These are phyloP conservation scores for Moesziomyces antarcticus DNA, from an alignment of 1,284 basidiomycete genomes.

Conservation along the genomic window DNA sequence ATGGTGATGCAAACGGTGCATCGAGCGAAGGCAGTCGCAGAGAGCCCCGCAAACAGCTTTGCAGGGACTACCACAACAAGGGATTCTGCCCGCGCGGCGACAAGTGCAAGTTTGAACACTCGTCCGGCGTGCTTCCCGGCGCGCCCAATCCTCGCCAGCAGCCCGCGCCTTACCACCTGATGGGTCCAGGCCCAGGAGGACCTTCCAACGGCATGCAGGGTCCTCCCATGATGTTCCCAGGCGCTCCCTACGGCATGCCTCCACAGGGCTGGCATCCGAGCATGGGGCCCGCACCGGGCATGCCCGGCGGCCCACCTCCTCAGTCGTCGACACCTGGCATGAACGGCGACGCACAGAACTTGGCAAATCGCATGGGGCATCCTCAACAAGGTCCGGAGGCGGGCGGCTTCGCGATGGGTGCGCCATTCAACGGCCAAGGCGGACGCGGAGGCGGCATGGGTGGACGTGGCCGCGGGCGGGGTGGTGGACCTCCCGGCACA, in stretches of 20 bases:
- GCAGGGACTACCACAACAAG: constrained; percentile 64
- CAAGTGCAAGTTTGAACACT: constrained; percentile 89
- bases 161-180: constrained; percentile 27
- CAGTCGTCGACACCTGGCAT: constrained; percentile 1
- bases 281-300: constrained; percentile 38
- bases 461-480: constrained; percentile 69
- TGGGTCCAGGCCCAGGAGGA: constrained; percentile 19
- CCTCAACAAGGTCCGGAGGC: constrained; percentile 18
- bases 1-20: constrained; percentile 20
- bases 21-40: constrained; percentile 19
- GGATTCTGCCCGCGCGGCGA: constrained; percentile 88
- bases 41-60: constrained; percentile 50
- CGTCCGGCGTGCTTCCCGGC: constrained; percentile 40
- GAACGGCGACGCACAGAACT: constrained; percentile 35
- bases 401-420: constrained; percentile 5
- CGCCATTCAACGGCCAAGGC: constrained; percentile 18
- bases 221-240: constrained; percentile 49
- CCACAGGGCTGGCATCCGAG: constrained; percentile 41
- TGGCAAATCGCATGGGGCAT: constrained; percentile 37
- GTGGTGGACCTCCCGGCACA: constrained; percentile 72
- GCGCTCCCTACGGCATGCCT: constrained; percentile 45
- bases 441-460: constrained; percentile 68
- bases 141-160: constrained; percentile 22
- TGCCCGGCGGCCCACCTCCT: constrained; percentile 16
- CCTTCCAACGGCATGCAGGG: constrained; percentile 33